Evolutionary conservation across 2,329 filamentous ascomycete species (phyloP).

Genomic region (Penicillium sp.): DNA sequence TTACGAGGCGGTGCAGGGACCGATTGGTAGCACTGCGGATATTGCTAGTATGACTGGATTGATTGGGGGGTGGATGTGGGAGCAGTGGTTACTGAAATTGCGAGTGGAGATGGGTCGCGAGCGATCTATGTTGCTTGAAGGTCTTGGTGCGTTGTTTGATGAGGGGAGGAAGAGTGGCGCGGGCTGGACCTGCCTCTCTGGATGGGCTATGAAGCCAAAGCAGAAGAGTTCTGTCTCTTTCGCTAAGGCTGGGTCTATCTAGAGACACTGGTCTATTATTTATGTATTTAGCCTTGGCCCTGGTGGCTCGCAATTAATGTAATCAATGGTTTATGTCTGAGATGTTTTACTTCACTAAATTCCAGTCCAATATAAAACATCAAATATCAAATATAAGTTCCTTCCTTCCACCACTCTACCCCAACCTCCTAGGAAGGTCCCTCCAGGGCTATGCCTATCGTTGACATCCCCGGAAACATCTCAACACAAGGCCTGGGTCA

Average conservation of each 20-base stretch:
- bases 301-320: slow-evolving; percentile 17
- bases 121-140: slow-evolving; percentile 53
- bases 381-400: background rate
- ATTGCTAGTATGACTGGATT: slow-evolving; percentile 76
- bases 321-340: slow-evolving; percentile 11
- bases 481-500: too few relatives aligned
- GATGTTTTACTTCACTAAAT: background rate
- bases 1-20: slow-evolving; percentile 58
- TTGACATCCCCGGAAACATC: too few relatives aligned
- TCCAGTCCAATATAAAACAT: background rate
- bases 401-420: background rate
- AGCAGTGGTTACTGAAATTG: slow-evolving; percentile 89
- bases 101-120: slow-evolving; percentile 80
- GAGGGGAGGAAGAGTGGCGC: slow-evolving; percentile 59
- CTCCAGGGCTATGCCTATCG: background rate
- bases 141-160: slow-evolving; percentile 58
- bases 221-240: slow-evolving; percentile 10
- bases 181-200: slow-evolving; percentile 61
- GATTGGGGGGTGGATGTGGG: slow-evolving; percentile 87
- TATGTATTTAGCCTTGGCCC: slow-evolving; percentile 6
- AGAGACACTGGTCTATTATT: background rate
- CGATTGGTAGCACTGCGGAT: slow-evolving; percentile 67
- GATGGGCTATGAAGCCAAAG: slow-evolving; percentile 57
- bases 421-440: background rate
- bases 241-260: background rate